These are phyloP conservation scores for Exserohilum turcica DNA, from an alignment of 2,329 filamentous ascomycete species.

Conservation along the genomic window DNA sequence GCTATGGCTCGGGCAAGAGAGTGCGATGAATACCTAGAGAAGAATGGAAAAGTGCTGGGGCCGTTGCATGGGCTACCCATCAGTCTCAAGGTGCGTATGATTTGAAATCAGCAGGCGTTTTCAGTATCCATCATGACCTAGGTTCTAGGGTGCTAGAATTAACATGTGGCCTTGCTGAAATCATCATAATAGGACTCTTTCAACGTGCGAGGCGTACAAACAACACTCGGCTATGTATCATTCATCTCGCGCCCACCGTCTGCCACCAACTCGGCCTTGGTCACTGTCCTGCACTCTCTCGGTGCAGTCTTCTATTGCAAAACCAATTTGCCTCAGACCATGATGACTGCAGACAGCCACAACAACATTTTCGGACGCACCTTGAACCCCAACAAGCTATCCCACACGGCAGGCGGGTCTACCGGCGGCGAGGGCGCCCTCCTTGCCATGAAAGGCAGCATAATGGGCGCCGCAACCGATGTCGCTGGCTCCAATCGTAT, in stretches of 20 bases:
- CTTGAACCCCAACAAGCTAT: slow-evolving; percentile 66
- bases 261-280: slow-evolving; percentile 42
- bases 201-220: slow-evolving; percentile 62
- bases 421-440: slow-evolving; percentile 69
- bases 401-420: slow-evolving; percentile 66
- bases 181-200: slow-evolving; percentile 58
- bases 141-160: neutral
- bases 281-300: slow-evolving; percentile 44
- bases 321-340: slow-evolving; percentile 59
- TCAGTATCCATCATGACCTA: neutral
- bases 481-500: slow-evolving; percentile 71
- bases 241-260: slow-evolving; percentile 43
- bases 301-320: slow-evolving; percentile 60
- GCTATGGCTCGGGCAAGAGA: slow-evolving; percentile 47
- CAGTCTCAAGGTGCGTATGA: slow-evolving; percentile 54
- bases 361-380: slow-evolving; percentile 68
- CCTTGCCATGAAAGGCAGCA: slow-evolving; percentile 62
- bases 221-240: slow-evolving; percentile 63
- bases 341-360: slow-evolving; percentile 58
- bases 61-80: slow-evolving; percentile 61
- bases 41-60: slow-evolving; percentile 53
- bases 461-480: slow-evolving; percentile 68
- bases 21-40: slow-evolving; percentile 47
- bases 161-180: neutral
- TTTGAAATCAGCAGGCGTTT: neutral